These are phyloP conservation scores for Tetrahymena elliotti DNA, from an alignment of 73 alveolate species.

Conservation along the genomic window DNA sequence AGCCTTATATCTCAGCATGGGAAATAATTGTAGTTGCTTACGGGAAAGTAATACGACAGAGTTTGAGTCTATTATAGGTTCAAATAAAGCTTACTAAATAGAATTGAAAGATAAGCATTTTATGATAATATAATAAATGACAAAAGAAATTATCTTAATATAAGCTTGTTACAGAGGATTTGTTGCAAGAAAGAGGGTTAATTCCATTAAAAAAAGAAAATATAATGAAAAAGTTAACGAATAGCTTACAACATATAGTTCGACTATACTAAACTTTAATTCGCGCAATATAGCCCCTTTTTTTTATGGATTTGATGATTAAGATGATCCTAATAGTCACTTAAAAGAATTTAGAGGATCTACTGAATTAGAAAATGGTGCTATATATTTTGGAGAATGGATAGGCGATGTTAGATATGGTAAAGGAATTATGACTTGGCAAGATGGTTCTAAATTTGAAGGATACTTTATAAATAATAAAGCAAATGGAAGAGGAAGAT, in stretches of 20 bases:
- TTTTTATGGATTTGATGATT: constrained; percentile 20
- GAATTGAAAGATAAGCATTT: background rate
- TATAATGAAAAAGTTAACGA: constrained; percentile 31
- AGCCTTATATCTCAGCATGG: background rate
- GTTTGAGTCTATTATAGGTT: background rate
- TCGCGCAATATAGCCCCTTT: constrained; percentile 5
- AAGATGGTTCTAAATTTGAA: constrained; percentile 50
- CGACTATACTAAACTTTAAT: constrained; percentile 4
- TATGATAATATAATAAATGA: background rate
- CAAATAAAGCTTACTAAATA: background rate
- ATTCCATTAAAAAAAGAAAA: background rate
- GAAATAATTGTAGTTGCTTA: background rate
- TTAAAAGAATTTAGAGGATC: constrained; percentile 33
- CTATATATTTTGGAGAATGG: constrained; percentile 52
- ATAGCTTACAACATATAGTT: constrained; percentile 12
- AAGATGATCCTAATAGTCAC: constrained; percentile 16
- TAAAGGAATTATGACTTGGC: constrained; percentile 33
- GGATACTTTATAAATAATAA: constrained; percentile 41
- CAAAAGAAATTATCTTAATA: background rate
- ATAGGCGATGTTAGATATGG: constrained; percentile 34
- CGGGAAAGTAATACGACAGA: background rate
- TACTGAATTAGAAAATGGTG: constrained; percentile 43
- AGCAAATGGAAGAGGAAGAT: constrained; percentile 50
- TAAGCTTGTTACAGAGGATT: background rate
- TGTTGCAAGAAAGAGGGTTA: background rate